Evolutionary conservation across 164 flowering plant species (phyloP), one percentile per base, ranked within the genome.

Genomic region (Cinnamomum chago): DNA sequence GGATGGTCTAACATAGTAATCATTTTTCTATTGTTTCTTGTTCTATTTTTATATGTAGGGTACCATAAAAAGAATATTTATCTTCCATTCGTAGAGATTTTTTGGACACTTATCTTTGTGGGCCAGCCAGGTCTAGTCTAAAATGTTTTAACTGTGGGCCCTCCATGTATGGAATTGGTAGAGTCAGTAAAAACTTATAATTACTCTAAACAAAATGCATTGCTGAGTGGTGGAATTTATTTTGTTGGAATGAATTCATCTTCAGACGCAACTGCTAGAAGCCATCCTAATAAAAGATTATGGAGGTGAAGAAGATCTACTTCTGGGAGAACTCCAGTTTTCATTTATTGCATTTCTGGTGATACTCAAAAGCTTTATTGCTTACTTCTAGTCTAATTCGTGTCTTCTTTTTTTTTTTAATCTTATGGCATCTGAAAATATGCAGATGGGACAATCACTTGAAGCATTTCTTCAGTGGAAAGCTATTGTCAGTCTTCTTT

Each of bases 361-460:
- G 89, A 40, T 67, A 73, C 58, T 51, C 25, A 18, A 64, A 67
- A 62, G 35, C 65, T 52, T 22, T 73, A 28, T 25, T 12, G 18
- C 3, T 20, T 68, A 5, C 75, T 76, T 67, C 75, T 50, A 50
- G 64, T 67, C 25, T 70, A 33, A 71, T 65, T 70, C 52, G 58
- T 71, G 0, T 50, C 33, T 65, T 9, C 47, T 7, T 55, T 3
- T 55, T 15, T 15, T 55, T 55, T 55, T 5, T 55, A 18, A 67
- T 79, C n/a, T 74, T 72, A 72, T 51, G 50, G 65, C 30, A 55
- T 23, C 50, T 72, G 23, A 62, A 58, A 79, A 55, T 69, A 3
- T 85, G 85, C 90, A 94, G 98, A 95, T 95, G 97, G 98, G 97
- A 58, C 98, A 95, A 74, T 95, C 98, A 50, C 97, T 95, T 72